phyloP scores from a whole-genome alignment of 176 grass and related monocot species.

The Oryza longistaminata region DNA sequence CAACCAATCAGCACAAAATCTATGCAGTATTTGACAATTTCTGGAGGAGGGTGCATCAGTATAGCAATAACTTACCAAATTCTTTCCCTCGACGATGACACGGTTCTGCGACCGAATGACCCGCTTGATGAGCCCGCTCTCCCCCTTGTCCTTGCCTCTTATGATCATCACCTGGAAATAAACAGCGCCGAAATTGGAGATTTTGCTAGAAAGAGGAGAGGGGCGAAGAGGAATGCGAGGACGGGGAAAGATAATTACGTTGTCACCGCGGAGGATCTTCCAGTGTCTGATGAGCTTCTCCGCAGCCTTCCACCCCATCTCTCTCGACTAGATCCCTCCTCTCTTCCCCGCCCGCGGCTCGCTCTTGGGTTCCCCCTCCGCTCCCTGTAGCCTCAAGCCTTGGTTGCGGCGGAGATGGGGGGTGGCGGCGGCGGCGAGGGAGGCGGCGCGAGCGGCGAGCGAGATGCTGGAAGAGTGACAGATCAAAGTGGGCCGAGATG shows the following conservation, averaged over 20 bases:
- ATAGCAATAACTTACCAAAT: conserved; percentile 53
- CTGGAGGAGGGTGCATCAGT: background rate
- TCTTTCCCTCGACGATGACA: conserved; percentile 93
- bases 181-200: background rate
- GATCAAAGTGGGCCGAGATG: background rate
- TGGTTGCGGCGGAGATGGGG: background rate
- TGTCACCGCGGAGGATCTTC: conserved; percentile 92
- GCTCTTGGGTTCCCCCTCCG: background rate
- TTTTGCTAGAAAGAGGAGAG: background rate
- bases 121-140: conserved; percentile 78
- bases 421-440: background rate
- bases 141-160: conserved; percentile 90
- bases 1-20: background rate
- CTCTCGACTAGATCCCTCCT: background rate
- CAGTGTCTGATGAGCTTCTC: conserved; percentile 79
- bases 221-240: background rate
- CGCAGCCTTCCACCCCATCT: conserved; percentile 88
- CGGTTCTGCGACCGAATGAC: conserved; percentile 93
- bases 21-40: background rate
- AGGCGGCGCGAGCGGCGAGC: conserved; percentile 11
- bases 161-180: conserved; percentile 81
- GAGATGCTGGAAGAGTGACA: background rate
- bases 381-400: background rate
- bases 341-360: background rate
- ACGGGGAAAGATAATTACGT: conserved; percentile 38